Base-by-base conservation (phyloP, 2,329 filamentous ascomycete genomes). In the Penicillium griseofulvum region DNA sequence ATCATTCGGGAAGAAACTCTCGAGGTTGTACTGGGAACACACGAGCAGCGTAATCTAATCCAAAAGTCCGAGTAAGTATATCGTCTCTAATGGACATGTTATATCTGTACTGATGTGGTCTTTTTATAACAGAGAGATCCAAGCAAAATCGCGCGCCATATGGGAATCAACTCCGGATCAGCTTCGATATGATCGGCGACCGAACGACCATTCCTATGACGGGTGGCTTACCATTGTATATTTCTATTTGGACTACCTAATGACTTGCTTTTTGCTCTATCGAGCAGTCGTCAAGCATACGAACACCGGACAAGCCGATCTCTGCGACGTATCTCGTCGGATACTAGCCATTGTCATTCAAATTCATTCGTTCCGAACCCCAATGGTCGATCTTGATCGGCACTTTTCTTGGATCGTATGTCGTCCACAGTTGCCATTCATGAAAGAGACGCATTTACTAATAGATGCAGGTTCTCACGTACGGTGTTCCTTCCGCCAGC, bases 361-460 rank as follows among this genome's bases (percentile, higher is more conserved):
- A 10, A 62, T 69, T n/a, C 66, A 65, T 26, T 60, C 63, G 1
- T 61, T 65, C n/a, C 63, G 68, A 31, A 65, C 65, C 36, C 56
- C 65, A 1, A 60, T 64, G 44, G 48, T 68, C n/a, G 71, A 73
- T 48, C 55, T 71, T 43, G 68, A 66, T 17, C 61, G 65, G 36
- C 69, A 73, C 55, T 69, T 65, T 45, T 71, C 70, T 10, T 73
- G 70, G 70, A 60, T 71, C 38, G 70, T 72, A 63, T n/a, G 68
- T 53, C n/a, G 16, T 9, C 7, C 19, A n/a, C 19, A 2, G 12
- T 26, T 9, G 6, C 34, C 12, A 39, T 17, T 19, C 19, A 12
- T 11, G 8, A 0, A 37, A 39, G 45, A 22, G 19, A 16, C 22
- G 11, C 4, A 14, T 24, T 26, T 48, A 34, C 53, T 59, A 31